Conservation (phyloP, 1,284 basidiomycete genomes). For the Cryptococcus amylolentus region DNA sequence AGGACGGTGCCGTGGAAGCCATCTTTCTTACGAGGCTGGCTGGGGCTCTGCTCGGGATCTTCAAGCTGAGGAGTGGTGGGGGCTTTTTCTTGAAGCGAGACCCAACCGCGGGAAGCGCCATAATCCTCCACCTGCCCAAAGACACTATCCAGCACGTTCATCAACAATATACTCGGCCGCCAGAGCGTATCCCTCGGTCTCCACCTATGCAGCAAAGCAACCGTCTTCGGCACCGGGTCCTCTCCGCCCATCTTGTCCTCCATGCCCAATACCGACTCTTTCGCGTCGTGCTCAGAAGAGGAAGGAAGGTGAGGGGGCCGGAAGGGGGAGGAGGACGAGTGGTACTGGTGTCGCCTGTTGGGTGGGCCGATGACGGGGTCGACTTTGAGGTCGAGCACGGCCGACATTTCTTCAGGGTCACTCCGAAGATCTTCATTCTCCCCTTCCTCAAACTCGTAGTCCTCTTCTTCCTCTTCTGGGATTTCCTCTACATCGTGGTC, state of each 20-base stretch:
- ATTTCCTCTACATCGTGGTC: not conserved
- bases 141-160: conserved; percentile 29
- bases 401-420: too few species aligned
- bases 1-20: conserved; percentile 10
- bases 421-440: not conserved
- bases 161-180: conserved; percentile 32
- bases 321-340: conserved; percentile 8
- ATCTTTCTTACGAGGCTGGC: not conserved
- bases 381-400: conserved; percentile 1
- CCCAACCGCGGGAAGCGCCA: not conserved
- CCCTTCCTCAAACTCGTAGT: not conserved
- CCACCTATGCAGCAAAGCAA: conserved; percentile 30
- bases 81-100: not conserved
- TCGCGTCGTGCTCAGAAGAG: not conserved
- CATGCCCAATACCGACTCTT: not conserved
- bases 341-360: conserved; percentile 28
- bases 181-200: conserved; percentile 41
- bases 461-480: not conserved
- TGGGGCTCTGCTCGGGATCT: not conserved
- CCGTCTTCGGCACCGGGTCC: not conserved
- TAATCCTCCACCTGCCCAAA: not conserved
- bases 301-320: not conserved
- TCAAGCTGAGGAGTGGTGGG: not conserved
- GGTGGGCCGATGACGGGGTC: conserved; percentile 19
- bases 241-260: conserved; percentile 1